Evolutionary conservation across 2,329 filamentous ascomycete species (phyloP).

Genomic region (Clarireedia monteithiana): DNA sequence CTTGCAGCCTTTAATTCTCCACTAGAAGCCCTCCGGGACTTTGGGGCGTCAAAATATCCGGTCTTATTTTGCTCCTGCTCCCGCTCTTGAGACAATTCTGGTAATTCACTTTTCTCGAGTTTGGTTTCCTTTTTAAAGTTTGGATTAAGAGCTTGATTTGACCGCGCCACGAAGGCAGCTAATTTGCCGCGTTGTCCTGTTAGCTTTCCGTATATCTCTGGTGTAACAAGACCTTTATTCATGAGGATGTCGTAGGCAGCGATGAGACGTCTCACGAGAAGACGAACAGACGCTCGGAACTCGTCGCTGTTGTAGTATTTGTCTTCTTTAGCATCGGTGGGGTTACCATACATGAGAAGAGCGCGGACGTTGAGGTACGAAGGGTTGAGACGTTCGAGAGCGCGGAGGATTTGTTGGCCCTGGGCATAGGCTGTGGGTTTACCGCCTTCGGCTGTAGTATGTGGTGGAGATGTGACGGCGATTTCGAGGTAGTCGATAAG

Average conservation of each 20-base stretch:
- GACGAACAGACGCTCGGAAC: constrained; percentile 14
- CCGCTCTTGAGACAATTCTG: no score
- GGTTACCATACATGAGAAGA: constrained; percentile 17
- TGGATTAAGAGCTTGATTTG: not conserved
- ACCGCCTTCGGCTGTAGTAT: constrained; percentile 33
- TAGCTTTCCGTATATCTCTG: constrained; percentile 19
- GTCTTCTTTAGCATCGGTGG: not conserved
- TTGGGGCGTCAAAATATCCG: no score
- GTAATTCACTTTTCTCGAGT: no score
- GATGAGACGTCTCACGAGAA: constrained; percentile 27
- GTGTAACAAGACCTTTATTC: constrained; percentile 20
- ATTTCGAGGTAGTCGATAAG: constrained; percentile 50
- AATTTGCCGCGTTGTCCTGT: constrained; percentile 28
- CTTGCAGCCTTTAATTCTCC: no score
- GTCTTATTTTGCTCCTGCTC: no score
- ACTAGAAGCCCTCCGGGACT: no score
- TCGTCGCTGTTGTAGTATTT: not conserved
- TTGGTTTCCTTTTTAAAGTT: no score
- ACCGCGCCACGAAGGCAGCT: constrained; percentile 25
- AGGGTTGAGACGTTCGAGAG: constrained; percentile 38
- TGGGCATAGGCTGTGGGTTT: constrained; percentile 10
- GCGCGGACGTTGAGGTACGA: constrained; percentile 24
- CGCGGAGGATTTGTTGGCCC: constrained; percentile 42
- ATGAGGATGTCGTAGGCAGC: constrained; percentile 28
- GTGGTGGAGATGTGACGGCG: constrained; percentile 33